Evolutionary conservation across 345 rosid genomes (phyloP).

Genomic region (Hirschfeldia incana): DNA sequence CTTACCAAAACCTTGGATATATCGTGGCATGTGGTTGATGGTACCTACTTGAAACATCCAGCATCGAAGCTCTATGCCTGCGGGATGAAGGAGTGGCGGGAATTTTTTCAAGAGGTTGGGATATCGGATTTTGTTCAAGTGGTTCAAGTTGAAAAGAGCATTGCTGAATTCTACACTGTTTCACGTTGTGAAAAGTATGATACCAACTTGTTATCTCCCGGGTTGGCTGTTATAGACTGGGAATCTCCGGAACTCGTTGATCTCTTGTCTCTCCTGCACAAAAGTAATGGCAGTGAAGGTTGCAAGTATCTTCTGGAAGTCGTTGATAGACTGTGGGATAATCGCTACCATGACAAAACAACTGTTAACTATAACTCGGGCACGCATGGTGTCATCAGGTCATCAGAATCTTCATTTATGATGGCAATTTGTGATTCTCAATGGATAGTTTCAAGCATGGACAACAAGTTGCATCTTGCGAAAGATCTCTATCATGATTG

Average conservation of each 20-base stretch:
- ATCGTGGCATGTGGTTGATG: conserved; percentile 79
- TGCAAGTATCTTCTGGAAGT: conserved; percentile 66
- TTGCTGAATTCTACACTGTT: conserved; percentile 47
- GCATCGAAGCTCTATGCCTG: conserved; percentile 46
- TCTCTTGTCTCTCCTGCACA: conserved; percentile 52
- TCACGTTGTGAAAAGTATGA: conserved; percentile 38
- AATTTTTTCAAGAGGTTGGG: conserved; percentile 75
- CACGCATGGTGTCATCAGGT: conserved; percentile 37
- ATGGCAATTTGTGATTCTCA: conserved; percentile 52
- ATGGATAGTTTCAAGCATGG: conserved; percentile 81
- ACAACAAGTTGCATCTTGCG: conserved; percentile 68
- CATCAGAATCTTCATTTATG: conserved; percentile 71
- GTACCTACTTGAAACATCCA: conserved; percentile 70
- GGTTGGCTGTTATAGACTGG: conserved; percentile 70
- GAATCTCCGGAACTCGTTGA: conserved; percentile 70
- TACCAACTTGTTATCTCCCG: conserved; percentile 40
- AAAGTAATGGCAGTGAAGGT: conserved; percentile 48
- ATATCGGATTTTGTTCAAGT: conserved; percentile 84
- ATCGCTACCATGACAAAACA: conserved; percentile 58
- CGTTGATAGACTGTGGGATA: conserved; percentile 80
- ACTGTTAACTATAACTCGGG: conserved; percentile 42
- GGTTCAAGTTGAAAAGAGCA: conserved; percentile 63
- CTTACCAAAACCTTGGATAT: conserved; percentile 52
- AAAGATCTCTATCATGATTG: conserved; percentile 73
- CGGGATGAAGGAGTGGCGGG: conserved; percentile 69